These are phyloP conservation scores for Nemophila menziesii DNA, from an alignment of 257 asterid species.

Conservation along the genomic window DNA sequence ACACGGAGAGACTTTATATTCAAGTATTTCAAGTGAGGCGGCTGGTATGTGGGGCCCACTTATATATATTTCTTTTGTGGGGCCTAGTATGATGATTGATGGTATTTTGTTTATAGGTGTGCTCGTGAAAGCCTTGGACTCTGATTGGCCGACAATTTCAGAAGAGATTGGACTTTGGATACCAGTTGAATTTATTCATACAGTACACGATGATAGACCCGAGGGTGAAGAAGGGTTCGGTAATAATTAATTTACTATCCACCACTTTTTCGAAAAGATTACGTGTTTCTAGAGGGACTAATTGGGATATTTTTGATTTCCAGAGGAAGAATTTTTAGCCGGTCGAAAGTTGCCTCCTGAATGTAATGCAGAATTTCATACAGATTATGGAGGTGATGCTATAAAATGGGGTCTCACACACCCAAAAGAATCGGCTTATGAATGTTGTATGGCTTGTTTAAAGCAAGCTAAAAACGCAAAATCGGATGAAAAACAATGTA, in stretches of 20 bases:
- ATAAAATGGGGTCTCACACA: slow-evolving; percentile 92
- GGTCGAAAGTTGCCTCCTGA: slow-evolving; percentile 74
- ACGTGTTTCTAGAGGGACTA: background rate
- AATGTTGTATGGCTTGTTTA: slow-evolving; percentile 88
- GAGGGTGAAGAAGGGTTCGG: slow-evolving; percentile 76
- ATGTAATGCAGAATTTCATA: slow-evolving; percentile 68
- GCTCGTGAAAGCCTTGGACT: slow-evolving; percentile 40
- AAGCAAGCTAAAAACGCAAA: slow-evolving; percentile 63
- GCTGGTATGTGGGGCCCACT: slow-evolving; percentile 38
- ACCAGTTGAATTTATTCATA: slow-evolving; percentile 47
- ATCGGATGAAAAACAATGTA: slow-evolving; percentile 57
- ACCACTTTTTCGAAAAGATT: background rate
- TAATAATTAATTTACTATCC: slow-evolving; percentile 15
- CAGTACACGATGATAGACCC: slow-evolving; percentile 76
- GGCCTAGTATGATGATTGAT: background rate
- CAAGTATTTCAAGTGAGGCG: slow-evolving; percentile 56
- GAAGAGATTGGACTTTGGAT: slow-evolving; percentile 85
- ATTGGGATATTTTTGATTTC: slow-evolving; percentile 3
- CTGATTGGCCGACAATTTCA: slow-evolving; percentile 48
- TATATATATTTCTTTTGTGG: background rate
- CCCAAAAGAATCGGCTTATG: slow-evolving; percentile 87
- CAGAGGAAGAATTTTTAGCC: slow-evolving; percentile 59
- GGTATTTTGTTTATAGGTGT: slow-evolving; percentile 25
- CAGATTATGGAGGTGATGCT: slow-evolving; percentile 83
- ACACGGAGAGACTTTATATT: slow-evolving; percentile 34